Conservation (phyloP, 2,329 filamentous ascomycete species). For the Calonectria montana region DNA sequence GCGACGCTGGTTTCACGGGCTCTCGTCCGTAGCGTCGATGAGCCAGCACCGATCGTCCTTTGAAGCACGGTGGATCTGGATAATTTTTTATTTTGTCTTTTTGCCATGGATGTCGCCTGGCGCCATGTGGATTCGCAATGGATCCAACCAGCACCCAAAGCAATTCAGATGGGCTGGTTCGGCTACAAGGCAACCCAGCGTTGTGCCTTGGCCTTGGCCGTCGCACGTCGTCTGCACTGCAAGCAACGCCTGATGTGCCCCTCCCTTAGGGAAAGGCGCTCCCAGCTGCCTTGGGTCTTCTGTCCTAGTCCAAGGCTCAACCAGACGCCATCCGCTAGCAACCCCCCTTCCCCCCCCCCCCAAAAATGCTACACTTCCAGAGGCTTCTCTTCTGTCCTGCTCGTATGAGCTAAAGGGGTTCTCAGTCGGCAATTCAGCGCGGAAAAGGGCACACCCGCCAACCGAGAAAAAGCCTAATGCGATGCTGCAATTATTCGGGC, state of each 20-base stretch:
- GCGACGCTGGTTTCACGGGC: conserved; percentile 10
- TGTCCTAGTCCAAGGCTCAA: background rate
- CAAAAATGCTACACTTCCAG: background rate
- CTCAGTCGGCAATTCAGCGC: conserved; percentile 11
- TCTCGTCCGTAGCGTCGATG: background rate
- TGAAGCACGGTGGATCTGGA: background rate
- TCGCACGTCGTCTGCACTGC: background rate
- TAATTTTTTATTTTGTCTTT: background rate
- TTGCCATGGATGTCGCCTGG: conserved; percentile 4
- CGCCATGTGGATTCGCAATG: background rate
- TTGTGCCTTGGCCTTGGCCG: background rate
- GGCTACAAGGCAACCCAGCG: background rate
- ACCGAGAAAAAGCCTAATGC: background rate
- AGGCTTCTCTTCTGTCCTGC: background rate
- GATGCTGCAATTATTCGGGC: conserved; percentile 11
- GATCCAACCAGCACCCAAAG: background rate
- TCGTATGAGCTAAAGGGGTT: background rate
- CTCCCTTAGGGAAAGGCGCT: background rate
- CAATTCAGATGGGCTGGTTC: background rate
- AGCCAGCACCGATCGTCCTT: background rate
- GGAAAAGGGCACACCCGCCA: conserved; percentile 4
- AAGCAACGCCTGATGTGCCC: conserved; percentile 2
- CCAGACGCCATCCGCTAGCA: background rate
- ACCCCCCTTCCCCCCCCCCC: too few relatives aligned
- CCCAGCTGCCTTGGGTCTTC: background rate